Evolutionary conservation across 2,329 filamentous ascomycete species (phyloP).

Genomic region (Trichoderma atroviride): DNA sequence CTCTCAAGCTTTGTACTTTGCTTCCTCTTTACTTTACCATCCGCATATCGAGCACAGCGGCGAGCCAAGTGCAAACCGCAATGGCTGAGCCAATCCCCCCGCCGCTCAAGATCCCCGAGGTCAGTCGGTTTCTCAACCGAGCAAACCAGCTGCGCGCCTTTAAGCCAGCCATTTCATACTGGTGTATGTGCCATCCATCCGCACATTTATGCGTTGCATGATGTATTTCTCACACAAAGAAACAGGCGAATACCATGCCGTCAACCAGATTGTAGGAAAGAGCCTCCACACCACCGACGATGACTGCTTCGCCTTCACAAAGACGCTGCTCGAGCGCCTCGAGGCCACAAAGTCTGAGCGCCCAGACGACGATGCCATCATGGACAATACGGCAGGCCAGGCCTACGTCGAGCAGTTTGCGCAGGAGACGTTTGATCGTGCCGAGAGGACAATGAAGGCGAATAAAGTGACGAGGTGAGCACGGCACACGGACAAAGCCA

Average conservation of each 20-base stretch:
- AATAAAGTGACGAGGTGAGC: constrained; percentile 78
- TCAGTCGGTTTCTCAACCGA: constrained; percentile 80
- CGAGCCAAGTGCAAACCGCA: background rate
- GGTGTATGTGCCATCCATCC: constrained; percentile 66
- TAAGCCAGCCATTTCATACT: constrained; percentile 90
- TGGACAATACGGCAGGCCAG: constrained; percentile 82
- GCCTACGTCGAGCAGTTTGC: constrained; percentile 95
- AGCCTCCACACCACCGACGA: constrained; percentile 77
- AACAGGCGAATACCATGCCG: constrained; percentile 80
- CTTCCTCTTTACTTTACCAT: background rate
- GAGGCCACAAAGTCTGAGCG: constrained; percentile 66
- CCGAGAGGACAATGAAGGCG: constrained; percentile 77
- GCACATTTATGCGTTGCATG: background rate
- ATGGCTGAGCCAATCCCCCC: constrained; percentile 64
- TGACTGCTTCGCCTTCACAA: constrained; percentile 80
- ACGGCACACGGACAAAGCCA: background rate
- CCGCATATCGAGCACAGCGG: background rate
- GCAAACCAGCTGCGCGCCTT: constrained; percentile 81
- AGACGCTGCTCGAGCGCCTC: constrained; percentile 84
- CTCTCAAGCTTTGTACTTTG: background rate
- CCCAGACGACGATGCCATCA: constrained; percentile 76
- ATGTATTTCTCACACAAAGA: background rate
- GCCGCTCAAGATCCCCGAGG: constrained; percentile 73
- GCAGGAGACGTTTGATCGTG: constrained; percentile 81
- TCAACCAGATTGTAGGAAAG: constrained; percentile 85